Percentiles rank a stretch among this genome's conserved stretches.
Conservation (phyloP, 1,284 basidiomycete species). For the Ganoderma multipileum region DNA sequence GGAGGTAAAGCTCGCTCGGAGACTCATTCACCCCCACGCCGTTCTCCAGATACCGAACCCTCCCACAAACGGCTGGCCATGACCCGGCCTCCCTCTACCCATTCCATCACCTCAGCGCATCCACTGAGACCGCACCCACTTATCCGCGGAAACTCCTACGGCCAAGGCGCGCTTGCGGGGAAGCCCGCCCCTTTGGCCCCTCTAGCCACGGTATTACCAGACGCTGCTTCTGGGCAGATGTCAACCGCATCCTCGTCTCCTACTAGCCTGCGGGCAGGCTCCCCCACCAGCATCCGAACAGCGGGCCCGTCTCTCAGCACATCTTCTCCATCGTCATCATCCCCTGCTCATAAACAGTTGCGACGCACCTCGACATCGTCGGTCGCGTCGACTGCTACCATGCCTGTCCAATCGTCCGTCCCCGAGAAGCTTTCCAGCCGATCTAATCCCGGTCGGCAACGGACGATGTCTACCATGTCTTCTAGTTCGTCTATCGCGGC, state of each 20-base stretch:
- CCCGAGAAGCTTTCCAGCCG: conserved; percentile 42
- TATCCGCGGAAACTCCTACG: conserved; percentile 74
- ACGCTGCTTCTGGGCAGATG: conserved; percentile 52
- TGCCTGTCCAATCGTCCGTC: conserved; percentile 53
- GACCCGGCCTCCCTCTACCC: conserved; percentile 69
- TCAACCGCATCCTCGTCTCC: conserved; percentile 47
- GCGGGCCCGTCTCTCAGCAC: conserved; percentile 38
- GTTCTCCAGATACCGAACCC: conserved; percentile 36
- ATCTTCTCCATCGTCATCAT: conserved; percentile 39
- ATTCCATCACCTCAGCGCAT: conserved; percentile 52
- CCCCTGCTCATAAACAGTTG: conserved; percentile 39
- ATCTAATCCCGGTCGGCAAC: conserved; percentile 57
- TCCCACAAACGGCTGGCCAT: conserved; percentile 44
- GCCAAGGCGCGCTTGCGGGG: conserved; percentile 44
- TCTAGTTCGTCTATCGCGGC: conserved; percentile 66
- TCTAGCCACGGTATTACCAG: conserved; percentile 60
- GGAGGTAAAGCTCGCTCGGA: conserved; percentile 47
- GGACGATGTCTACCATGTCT: conserved; percentile 72
- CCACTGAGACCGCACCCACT: conserved; percentile 73
- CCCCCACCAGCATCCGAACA: conserved; percentile 44
- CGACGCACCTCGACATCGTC: conserved; percentile 74
- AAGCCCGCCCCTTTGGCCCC: conserved; percentile 68
- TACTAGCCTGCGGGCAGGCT: conserved; percentile 37
- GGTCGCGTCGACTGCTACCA: conserved; percentile 63
- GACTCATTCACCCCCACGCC: conserved; percentile 48